Base-by-base conservation (phyloP, 768 basidiomycete species). In the Gymnopilus dilepis region DNA sequence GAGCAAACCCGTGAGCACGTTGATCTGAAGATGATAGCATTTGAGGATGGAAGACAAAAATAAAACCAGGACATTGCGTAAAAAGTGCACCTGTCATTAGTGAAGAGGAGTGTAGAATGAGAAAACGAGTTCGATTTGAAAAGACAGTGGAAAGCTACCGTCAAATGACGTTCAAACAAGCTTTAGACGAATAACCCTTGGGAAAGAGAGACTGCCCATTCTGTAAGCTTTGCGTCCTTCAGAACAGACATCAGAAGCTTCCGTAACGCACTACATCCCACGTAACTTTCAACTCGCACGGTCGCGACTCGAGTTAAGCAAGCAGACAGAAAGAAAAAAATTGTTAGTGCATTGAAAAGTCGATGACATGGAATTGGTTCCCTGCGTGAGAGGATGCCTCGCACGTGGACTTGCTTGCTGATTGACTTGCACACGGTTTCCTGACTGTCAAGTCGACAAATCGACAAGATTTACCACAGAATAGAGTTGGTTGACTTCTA, bases 1-100 rank as follows among this genome's bases (percentile, higher is more conserved):
- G 22, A 12, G 40, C 33, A 28, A 58, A 58, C 37, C 42, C 61
- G 52, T 48, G 50, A 51, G 50, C 13, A 43, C 28, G 31, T 58
- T 43, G 41, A 26, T 31, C 22, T 31, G 42, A 54, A 45, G 33
- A 24, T 15, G 21, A 13, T 21, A 19, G 33, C 28, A 31, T 47
- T n/a, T 42, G 26, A 61, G 11, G 47, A 53, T 37, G 3, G 38
- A 43, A 6, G 31, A 53, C 15, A 37, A 42, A 34, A 52, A 52
- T 37, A 57, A 28, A 56, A 51, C 30, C 17, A 51, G 13, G 22
- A 30, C 7, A 26, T 40, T 24, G 21, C 21, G n/a, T 28, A 43
- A 19, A 54, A 58, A 56, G 48, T 47, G 55, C 19, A 40, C 11
- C 17, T 15, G 21, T 30, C 31, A 41, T 42, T 31, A 21, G 28